Evolutionary conservation across 2,329 filamentous ascomycete species (phyloP), one percentile per base, ranked within the genome.

Genomic region (Fusarium xylarioides): DNA sequence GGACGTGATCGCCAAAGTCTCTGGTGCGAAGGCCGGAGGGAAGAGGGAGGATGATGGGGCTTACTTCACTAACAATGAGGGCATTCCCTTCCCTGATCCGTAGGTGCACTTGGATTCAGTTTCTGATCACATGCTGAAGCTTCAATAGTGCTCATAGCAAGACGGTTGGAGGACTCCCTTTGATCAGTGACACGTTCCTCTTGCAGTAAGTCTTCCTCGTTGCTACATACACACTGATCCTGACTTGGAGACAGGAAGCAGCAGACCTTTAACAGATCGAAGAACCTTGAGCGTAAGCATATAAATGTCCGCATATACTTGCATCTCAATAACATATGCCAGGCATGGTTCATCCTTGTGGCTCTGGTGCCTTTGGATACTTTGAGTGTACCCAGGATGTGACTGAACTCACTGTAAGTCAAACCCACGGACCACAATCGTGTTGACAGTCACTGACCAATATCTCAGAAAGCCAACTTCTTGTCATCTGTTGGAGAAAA

Each of bases 31-130:
- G 34, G 21, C 37, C 5, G 61, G 63, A n/a, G 60, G 44, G 11
- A 65, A 58, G 60, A 65, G 44, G 15, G 60, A 44, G 10, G 44
- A 58, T 52, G 63, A 58, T 18, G 43, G 43, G 3, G 40, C 38
- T 4, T 58, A 66, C 44, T 65, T 65, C 18, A 65, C 63, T 18
- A 65, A 66, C 28, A 65, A 52, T 12, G 37, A 66, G 4, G 50
- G 50, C 11, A 35, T 11, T 44, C 37, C 63, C 11, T 65, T 65
- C 16, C 50, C 60, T 23, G 60, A 58, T 12, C 60, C 37, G 63
- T 44, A 26, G 6, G 40, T 43, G 16, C 23, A 23, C 7, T n/a
- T 43, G n/a, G 15, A 16, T 43, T 23, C 9, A 23, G n/a, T 42
- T 42, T 23, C 21, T 23, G 3, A 4, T 0, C 9, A 42, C 16